phyloP scores from a whole-genome alignment of 2,329 filamentous ascomycete genomes.

The Talaromyces amestolkiae region DNA sequence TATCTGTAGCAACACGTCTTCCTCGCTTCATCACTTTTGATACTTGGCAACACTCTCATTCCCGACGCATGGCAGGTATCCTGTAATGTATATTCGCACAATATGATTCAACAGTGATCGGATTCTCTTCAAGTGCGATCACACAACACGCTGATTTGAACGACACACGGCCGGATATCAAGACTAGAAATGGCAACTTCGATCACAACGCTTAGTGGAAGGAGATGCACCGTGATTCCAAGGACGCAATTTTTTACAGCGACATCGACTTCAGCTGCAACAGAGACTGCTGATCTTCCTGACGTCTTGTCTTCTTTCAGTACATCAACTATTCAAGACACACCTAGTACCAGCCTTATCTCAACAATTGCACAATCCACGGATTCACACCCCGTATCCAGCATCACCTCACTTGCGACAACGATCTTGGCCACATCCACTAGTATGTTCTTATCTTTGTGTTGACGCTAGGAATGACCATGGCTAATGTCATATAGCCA shows the following conservation, averaged over 20 bases:
- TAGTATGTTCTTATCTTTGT: constrained; percentile 9
- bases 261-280: constrained; percentile 15
- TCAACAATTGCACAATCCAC: neutral
- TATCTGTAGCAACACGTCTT: neutral
- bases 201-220: constrained; percentile 23
- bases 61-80: neutral
- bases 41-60: neutral
- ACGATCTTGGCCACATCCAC: neutral
- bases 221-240: constrained; percentile 28
- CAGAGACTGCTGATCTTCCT: constrained; percentile 9
- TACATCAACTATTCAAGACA: neutral
- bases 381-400: neutral
- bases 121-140: neutral
- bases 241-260: constrained; percentile 22
- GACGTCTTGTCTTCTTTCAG: neutral
- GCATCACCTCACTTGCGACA: neutral
- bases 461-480: neutral
- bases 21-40: neutral
- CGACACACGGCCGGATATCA: neutral
- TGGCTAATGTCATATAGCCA: neutral
- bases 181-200: constrained; percentile 16
- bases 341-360: neutral
- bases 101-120: neutral
- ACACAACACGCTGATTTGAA: neutral
- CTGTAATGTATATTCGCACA: neutral